phyloP scores from a whole-genome alignment of 164 flowering plant genomes.

The Annona cherimola region DNA sequence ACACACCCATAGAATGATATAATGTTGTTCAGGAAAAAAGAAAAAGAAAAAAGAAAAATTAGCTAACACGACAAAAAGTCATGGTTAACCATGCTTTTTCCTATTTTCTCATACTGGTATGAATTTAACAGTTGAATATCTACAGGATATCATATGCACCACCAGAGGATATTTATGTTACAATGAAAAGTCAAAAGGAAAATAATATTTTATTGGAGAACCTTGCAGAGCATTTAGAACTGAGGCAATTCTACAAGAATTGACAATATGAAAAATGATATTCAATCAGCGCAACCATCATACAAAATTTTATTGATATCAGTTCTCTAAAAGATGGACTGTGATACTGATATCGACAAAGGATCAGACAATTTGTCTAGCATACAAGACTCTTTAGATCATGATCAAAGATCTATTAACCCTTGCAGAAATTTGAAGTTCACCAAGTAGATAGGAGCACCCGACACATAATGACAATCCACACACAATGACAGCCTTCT shows the following conservation, averaged over 20 bases:
- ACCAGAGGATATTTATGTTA: not conserved
- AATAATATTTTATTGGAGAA: not conserved
- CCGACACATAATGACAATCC: not conserved
- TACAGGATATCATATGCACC: too few relatives aligned
- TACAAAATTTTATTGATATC: not conserved
- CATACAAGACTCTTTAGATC: not conserved
- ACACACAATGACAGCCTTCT: not conserved
- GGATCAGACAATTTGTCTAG: not conserved
- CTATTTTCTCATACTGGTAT: not conserved
- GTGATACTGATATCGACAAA: not conserved
- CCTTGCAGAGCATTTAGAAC: not conserved
- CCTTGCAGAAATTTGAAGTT: too few relatives aligned
- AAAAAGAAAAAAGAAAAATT: too few relatives aligned
- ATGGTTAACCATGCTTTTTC: not conserved
- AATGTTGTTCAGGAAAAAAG: too few relatives aligned
- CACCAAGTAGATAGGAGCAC: not conserved
- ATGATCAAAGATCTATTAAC: too few relatives aligned
- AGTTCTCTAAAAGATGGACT: not conserved
- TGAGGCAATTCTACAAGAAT: not conserved
- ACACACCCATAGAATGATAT: too few relatives aligned
- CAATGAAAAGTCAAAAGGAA: not conserved
- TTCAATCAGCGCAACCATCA: not conserved
- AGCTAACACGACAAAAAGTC: too few relatives aligned
- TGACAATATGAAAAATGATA: not conserved
- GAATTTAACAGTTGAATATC: not conserved